These are phyloP conservation scores for Pezicula carpinea DNA, from an alignment of 2,329 filamentous ascomycete species.

Conservation along the genomic window DNA sequence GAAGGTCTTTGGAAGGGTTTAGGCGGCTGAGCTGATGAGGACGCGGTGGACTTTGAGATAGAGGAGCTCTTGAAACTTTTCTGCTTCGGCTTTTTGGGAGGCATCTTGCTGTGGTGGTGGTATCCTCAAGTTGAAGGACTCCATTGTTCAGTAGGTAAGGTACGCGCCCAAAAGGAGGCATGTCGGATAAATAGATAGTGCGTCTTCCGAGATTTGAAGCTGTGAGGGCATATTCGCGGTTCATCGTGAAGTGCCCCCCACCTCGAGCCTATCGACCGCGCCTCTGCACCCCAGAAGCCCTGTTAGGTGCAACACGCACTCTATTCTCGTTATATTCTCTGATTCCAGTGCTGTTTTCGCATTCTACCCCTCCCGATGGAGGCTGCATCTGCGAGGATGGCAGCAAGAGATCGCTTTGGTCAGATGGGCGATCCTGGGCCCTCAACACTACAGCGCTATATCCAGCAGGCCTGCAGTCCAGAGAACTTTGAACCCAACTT, in stretches of 20 bases:
- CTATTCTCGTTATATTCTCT: background rate
- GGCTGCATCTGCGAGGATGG: constrained; percentile 92
- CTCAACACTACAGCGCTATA: constrained; percentile 89
- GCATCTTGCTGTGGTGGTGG: constrained; percentile 16
- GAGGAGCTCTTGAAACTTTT: constrained; percentile 19
- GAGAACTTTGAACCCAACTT: constrained; percentile 98
- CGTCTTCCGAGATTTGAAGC: background rate
- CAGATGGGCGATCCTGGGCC: constrained; percentile 73
- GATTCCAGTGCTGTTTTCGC: background rate
- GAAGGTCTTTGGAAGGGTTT: constrained; percentile 66
- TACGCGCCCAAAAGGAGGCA: background rate
- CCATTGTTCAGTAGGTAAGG: no score
- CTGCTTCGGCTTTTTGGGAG: constrained; percentile 26
- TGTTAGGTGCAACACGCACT: background rate
- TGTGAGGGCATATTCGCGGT: background rate
- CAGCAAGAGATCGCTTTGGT: constrained; percentile 89
- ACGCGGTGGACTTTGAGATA: constrained; percentile 8
- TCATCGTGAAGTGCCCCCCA: background rate
- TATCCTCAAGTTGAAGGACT: background rate
- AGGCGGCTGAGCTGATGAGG: constrained; percentile 35
- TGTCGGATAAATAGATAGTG: background rate
- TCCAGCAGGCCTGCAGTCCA: constrained; percentile 92
- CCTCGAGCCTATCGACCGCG: background rate
- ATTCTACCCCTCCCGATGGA: constrained; percentile 58
- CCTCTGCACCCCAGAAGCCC: background rate